Base-by-base conservation (phyloP, 2,329 filamentous ascomycete species). In the Ophiostoma sp. region DNA sequence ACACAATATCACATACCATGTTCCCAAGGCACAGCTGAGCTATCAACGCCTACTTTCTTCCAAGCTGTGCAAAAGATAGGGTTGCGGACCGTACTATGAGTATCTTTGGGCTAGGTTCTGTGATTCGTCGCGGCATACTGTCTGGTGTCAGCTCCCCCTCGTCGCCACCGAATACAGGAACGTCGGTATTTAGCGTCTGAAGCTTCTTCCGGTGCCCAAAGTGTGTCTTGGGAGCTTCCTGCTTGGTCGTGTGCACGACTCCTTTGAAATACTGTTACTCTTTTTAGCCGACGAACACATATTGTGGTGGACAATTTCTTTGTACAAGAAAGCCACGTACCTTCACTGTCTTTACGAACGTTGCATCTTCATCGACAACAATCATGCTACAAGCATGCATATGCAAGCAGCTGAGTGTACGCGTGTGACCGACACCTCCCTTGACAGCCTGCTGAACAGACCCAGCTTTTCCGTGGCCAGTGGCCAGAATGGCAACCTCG, bases 371-470 rank as follows among this genome's bases (percentile, higher is more conserved):
- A 75, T 93, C 90, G 67, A 89, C 89, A 13, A 92, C 89, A 65
- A 93, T 85, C 81, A 92, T 85, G 67, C 89, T 87, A 75, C 90
- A 87, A 1, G 86, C 87, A 76, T 93, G 90, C 75, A 92, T 79
- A 77, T 93, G 90, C 72, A 93, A 81, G 67, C 86, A 86, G 1
- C 89, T 91, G 2, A 92, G 83, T 0, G 90, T 92, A 89, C 90
- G 93, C 88, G 92, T 91, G 79, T 92, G 90, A 77, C 90, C 92
- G 69, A 93, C 84, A 44, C 88, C 89, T 41, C 87, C 88, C 77
- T 93, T 90, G 71, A 93, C 84, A 71, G 89, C 90, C 74, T 87
- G 87, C 76, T 91, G 87, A 70, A 93, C 79, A 3, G 90, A 90
- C 20, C 88, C 78, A 0, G 90, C 86, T 77, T 93, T 93, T 80